These are phyloP conservation scores for Coniochaeta sp. DNA, from an alignment of 2,329 filamentous ascomycete genomes.

Conservation along the genomic window DNA sequence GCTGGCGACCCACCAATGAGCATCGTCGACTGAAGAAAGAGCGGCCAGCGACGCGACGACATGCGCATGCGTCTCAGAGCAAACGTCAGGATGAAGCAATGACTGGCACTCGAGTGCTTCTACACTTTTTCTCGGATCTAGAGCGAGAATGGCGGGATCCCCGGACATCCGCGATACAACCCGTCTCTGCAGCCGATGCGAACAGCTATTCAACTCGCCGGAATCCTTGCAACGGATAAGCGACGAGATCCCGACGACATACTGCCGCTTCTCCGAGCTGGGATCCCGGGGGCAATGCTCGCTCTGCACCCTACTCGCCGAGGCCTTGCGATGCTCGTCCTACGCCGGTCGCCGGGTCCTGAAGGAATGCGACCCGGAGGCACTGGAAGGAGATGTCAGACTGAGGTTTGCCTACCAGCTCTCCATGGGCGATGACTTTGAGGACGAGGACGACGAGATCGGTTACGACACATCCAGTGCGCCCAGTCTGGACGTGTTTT, in stretches of 20 bases:
- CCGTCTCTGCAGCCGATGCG: neutral
- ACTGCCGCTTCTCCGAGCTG: neutral
- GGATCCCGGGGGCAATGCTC: neutral
- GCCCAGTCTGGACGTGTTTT: neutral
- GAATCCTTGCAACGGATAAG: neutral
- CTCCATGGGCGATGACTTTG: neutral
- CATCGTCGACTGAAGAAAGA: too few species aligned
- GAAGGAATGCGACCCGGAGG: neutral
- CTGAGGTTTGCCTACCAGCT: neutral
- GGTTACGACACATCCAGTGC: neutral
- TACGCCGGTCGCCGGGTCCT: neutral
- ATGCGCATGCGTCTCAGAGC: too few species aligned
- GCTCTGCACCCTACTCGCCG: neutral
- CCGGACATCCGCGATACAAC: neutral
- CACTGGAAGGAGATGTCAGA: neutral
- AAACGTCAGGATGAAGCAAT: too few species aligned
- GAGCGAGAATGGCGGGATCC: neutral
- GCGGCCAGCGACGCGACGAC: too few species aligned
- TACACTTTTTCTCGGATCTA: too few species aligned
- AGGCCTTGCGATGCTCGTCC: neutral
- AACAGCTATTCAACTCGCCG: neutral
- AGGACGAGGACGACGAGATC: neutral
- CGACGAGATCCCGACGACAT: neutral
- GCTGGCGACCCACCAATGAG: too few species aligned
- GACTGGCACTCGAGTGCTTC: too few species aligned